Evolutionary conservation across 1,284 basidiomycete genomes (phyloP).

Genomic region (Ceratobasidium sp.): DNA sequence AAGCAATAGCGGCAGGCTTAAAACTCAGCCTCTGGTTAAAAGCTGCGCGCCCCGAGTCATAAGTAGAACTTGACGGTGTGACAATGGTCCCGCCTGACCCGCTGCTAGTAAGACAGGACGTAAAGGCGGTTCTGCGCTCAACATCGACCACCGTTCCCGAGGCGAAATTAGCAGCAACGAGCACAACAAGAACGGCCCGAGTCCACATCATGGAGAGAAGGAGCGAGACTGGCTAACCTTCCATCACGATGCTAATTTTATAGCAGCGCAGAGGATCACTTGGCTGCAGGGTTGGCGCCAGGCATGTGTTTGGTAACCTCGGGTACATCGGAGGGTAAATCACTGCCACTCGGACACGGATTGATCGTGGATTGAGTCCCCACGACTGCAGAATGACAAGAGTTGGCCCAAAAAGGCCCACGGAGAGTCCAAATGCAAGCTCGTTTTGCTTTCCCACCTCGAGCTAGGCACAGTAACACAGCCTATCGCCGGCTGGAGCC

Average conservation of each 20-base stretch:
- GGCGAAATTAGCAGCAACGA: constrained; percentile 16
- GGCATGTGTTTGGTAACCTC: background rate
- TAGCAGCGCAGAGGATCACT: background rate
- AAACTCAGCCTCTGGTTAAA: constrained; percentile 47
- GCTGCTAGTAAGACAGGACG: constrained; percentile 28
- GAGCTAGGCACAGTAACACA: background rate
- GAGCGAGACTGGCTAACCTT: background rate
- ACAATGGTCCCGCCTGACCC: constrained; percentile 3
- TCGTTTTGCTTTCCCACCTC: background rate
- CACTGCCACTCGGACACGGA: constrained; percentile 12
- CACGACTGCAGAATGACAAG: constrained; percentile 3
- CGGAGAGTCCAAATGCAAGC: background rate
- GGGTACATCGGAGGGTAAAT: constrained; percentile 5
- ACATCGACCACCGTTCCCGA: constrained; percentile 4
- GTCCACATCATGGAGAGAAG: constrained; percentile 25
- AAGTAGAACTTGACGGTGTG: constrained; percentile 10
- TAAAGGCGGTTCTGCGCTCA: constrained; percentile 24
- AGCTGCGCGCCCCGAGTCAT: constrained; percentile 13
- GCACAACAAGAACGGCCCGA: constrained; percentile 1
- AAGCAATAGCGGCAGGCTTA: constrained; percentile 49
- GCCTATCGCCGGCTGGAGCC: background rate
- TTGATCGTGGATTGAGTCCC: constrained; percentile 36
- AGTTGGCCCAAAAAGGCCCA: background rate
- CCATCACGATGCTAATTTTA: constrained; percentile 10
- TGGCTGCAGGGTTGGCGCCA: background rate